Evolutionary conservation across 2,329 filamentous ascomycete species (phyloP).

Genomic region (Xylariomycetidae sp.): DNA sequence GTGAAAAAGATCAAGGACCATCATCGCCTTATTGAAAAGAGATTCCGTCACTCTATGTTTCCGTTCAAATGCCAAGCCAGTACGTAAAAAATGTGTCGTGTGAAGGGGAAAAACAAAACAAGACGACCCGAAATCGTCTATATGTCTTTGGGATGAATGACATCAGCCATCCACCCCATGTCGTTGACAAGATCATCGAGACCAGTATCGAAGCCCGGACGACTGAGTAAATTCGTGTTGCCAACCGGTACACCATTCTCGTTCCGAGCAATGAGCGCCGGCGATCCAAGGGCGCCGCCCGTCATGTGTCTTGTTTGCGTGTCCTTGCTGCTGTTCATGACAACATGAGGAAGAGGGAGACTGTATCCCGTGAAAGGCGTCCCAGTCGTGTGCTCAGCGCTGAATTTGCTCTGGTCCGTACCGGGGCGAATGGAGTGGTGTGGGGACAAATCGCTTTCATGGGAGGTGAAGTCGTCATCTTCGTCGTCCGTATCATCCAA

Average conservation of each 20-base stretch:
- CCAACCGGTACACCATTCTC: slow-evolving; percentile 19
- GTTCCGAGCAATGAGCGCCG: slow-evolving; percentile 24
- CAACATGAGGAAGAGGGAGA: no score
- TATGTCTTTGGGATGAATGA: slow-evolving; percentile 35
- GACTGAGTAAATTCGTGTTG: slow-evolving; percentile 20
- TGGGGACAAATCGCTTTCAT: slow-evolving; percentile 32
- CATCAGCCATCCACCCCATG: slow-evolving; percentile 47
- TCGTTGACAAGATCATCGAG: slow-evolving; percentile 36
- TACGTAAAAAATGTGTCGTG: no score
- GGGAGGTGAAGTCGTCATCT: slow-evolving; percentile 30
- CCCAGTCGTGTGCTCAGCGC: slow-evolving; percentile 12
- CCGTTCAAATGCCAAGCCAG: no score
- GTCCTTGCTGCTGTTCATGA: slow-evolving; percentile 14
- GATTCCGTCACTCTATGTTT: no score
- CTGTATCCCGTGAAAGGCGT: slow-evolving; percentile 39
- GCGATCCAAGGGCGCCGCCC: slow-evolving; percentile 17
- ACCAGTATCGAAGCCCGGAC: slow-evolving; percentile 26
- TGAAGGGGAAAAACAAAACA: no score
- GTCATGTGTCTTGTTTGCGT: slow-evolving; percentile 12
- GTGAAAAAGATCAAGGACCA: no score
- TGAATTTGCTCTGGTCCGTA: slow-evolving; percentile 18
- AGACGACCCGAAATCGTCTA: no score
- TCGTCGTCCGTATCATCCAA: slow-evolving; percentile 45
- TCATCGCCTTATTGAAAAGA: no score
- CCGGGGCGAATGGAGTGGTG: slow-evolving; percentile 16